Evolutionary conservation across 2,329 filamentous ascomycete genomes (phyloP).

Genomic region (Penicillium expansum): DNA sequence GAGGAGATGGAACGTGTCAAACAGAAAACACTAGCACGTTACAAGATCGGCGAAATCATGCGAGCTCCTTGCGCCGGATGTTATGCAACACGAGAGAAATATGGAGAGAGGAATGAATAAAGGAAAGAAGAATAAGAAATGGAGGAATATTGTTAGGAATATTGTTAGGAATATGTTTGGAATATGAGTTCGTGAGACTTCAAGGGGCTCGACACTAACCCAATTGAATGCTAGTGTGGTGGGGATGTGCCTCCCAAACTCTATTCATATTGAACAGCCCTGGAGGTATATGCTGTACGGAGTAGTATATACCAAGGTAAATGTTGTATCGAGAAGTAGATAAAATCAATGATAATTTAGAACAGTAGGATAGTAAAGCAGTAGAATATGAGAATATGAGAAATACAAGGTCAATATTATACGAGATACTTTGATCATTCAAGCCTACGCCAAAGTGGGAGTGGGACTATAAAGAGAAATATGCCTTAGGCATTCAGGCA

Average conservation of each 20-base stretch:
- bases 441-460: too few species aligned
- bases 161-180: neutral
- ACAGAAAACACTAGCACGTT: neutral
- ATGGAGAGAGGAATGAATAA: neutral
- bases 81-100: neutral
- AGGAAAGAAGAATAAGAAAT: neutral
- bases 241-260: constrained; percentile 1
- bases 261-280: neutral
- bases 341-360: neutral
- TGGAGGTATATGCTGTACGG: too few species aligned
- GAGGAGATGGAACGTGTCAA: neutral
- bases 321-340: neutral
- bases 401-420: neutral
- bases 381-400: too few species aligned
- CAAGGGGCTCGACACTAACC: constrained; percentile 3
- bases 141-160: neutral
- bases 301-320: too few species aligned
- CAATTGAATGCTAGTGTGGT: neutral
- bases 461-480: neutral
- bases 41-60: constrained; percentile 4
- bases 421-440: neutral
- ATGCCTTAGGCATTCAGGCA: neutral
- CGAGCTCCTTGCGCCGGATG: constrained; percentile 4
- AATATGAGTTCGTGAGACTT: constrained; percentile 3
- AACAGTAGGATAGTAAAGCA: neutral